Evolutionary conservation across 129 eudicot genomes (phyloP), one percentile per base, ranked within the genome.

Genomic region (Tagetes patula): DNA sequence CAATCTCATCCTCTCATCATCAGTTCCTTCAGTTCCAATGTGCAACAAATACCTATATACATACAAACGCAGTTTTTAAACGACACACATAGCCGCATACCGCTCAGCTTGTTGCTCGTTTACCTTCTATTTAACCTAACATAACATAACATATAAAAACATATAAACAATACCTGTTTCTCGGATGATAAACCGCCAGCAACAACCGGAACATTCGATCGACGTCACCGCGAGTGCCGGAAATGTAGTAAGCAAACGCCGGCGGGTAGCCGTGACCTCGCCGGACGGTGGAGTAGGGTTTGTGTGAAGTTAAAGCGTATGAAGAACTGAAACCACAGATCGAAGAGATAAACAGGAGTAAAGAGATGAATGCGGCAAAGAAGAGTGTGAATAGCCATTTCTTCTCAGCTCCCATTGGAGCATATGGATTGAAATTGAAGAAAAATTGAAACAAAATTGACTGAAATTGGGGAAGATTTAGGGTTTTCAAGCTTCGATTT

Each of bases 151-250:
- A 20, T 20, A 20, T 20, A 20, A 20, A 20, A 20, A 20, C 27
- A 20, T 20, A 20, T 20, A 20, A 20, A 20, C 27, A 20, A 20
- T 20, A 20, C 84, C 96, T 78, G 60, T 94, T 94, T 62, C 96
- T 79, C 7, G 97, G 98, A 69, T 94, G 98, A 54, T 94, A 94
- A 10, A 90, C 91, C 13, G 98, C 96, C 13, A 87, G 78, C 75
- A 94, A 47, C 38, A 94, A 48, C 52, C 98, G 79, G 73, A 84
- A 88, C 6, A 94, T 70, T 69, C 87, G 72, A 5, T 87, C 92
- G 37, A 41, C 74, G 38, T 94, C 96, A 1, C 96, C 96, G 0
- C 63, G 64, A 1, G 85, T 81, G n/a, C 96, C 98, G 9, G 85
- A 79, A 38, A 94, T 94, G 85, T 87, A 90, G 72, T 94, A 94